Evolutionary conservation across 2,329 filamentous ascomycete species (phyloP), one percentile per base, ranked within the genome.

Genomic region (Fusarium verticillioides): DNA sequence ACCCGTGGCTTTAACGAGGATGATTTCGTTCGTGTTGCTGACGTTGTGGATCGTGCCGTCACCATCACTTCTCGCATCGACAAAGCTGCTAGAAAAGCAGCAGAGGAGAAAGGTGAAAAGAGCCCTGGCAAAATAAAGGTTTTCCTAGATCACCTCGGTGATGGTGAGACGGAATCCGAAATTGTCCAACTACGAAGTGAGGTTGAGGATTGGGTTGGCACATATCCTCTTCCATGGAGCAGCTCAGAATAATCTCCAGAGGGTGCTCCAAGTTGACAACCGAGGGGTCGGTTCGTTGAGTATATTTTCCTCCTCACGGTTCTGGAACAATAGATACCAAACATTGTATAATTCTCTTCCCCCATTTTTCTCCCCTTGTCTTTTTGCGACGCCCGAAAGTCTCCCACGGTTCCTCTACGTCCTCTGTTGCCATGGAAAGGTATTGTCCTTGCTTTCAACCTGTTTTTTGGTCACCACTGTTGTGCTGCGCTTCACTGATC

Each of bases 1-100:
- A 97, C 94, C 23, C 91, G 96, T 69, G 96, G 96, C n/a, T 96
- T 99, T 82, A 89, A 88, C 76, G 92, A 95, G 78, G 91, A 92
- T 62, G 96, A 99, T 84, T 99, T 98, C 84, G 90, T 90, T 61
- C 90, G 93, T 21, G 94, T 97, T 19, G 94, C 94, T 19, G 93
- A 94, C 79, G 94, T 97, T 72, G 93, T 97, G 60, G 93, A 96
- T 83, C 91, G 93, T 53, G 92, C 93, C 13, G 94, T 97, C 52
- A 90, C 89, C 36, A 94, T 97, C 76, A 92, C 94, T 3, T 88
- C 92, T 75, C 89, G 93, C 67, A 85, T 97, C 50, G 92, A 95
- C 83, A 94, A 90, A 82, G 89, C 90, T 69, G 92, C 91, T 8
- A 89, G 89, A 77, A 91, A 92, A 77, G 88, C 88, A n/a, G 90